Evolutionary conservation across 2,329 filamentous ascomycete genomes (phyloP).

Genomic region (Pseudocercospora eumusae): DNA sequence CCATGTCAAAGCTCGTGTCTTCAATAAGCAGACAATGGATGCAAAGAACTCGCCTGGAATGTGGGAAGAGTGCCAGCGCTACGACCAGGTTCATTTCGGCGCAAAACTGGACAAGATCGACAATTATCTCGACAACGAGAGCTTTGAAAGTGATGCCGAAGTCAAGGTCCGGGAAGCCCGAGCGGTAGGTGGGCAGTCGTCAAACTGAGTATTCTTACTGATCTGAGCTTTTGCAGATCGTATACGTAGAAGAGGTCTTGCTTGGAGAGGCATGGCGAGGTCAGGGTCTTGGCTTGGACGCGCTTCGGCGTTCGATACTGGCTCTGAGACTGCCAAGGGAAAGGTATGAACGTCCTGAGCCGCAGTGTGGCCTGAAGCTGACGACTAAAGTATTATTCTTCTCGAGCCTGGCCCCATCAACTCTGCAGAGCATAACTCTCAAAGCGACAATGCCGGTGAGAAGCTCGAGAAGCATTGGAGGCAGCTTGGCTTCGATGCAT

Average conservation of each 20-base stretch:
- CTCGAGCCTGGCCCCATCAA: conserved; percentile 24
- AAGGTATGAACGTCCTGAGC: background rate
- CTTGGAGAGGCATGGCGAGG: conserved; percentile 16
- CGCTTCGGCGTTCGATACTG: conserved; percentile 15
- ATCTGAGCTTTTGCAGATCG: background rate
- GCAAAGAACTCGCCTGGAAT: conserved; percentile 7
- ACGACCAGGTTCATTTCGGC: conserved; percentile 19
- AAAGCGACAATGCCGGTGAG: conserved; percentile 18
- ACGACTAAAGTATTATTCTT: conserved; percentile 15
- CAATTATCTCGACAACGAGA: conserved; percentile 28
- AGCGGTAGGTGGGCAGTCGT: conserved; percentile 9
- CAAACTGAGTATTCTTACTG: conserved; percentile 6
- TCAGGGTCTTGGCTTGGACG: conserved; percentile 15
- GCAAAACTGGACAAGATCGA: conserved; percentile 27
- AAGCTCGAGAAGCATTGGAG: conserved; percentile 28
- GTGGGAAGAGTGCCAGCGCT: conserved; percentile 24
- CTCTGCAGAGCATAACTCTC: background rate
- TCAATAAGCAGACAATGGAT: conserved; percentile 15
- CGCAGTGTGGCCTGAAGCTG: background rate
- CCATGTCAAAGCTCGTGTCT: conserved; percentile 15
- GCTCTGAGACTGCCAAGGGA: conserved; percentile 8
- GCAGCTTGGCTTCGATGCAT: conserved; percentile 24
- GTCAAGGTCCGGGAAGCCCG: conserved; percentile 13
- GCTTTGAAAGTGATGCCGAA: conserved; percentile 16
- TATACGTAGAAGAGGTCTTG: conserved; percentile 16